These are phyloP conservation scores for Diplosphaera chodatii DNA, from an alignment of 139 green algal genomes.

Conservation along the genomic window DNA sequence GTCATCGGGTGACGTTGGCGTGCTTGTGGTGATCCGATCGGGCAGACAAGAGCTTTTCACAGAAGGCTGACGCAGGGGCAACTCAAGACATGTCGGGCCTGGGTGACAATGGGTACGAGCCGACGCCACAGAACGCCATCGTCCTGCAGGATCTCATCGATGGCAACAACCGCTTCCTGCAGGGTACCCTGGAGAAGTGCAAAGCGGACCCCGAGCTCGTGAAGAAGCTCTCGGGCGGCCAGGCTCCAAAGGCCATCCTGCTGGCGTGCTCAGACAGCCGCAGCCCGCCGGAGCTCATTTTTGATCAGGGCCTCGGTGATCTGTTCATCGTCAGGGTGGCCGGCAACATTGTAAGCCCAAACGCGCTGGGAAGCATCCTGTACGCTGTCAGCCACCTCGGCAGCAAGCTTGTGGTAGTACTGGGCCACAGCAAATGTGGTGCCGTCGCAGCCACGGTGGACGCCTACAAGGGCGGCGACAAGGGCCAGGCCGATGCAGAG, in stretches of 20 bases:
- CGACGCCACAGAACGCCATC: not conserved
- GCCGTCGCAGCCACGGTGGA: not conserved
- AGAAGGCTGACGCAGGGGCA: too few species aligned
- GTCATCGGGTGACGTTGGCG: too few species aligned
- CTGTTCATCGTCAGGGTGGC: conserved; percentile 10
- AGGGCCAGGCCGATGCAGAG: not conserved
- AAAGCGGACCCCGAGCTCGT: not conserved
- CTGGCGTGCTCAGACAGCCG: conserved; percentile 15
- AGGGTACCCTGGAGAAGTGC: too few species aligned
- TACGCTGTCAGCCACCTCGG: not conserved
- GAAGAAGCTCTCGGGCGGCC: not conserved
- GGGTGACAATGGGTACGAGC: too few species aligned
- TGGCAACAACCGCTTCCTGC: conserved; percentile 85
- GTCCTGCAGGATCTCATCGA: not conserved
- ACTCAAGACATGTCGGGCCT: too few species aligned
- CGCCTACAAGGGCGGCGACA: not conserved
- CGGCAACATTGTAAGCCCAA: conserved; percentile 2
- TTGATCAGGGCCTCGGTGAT: conserved; percentile 15
- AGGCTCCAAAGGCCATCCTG: conserved; percentile 1
- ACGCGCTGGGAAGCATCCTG: conserved; percentile 8
- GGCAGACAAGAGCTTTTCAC: too few species aligned
- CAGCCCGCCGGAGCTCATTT: conserved; percentile 12
- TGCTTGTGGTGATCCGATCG: too few species aligned
- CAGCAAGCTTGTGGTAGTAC: conserved; percentile 7
- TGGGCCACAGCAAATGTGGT: conserved; percentile 14